phyloP scores from a whole-genome alignment of 805 yeast species.

The Phaffomyces thermotolerans region DNA sequence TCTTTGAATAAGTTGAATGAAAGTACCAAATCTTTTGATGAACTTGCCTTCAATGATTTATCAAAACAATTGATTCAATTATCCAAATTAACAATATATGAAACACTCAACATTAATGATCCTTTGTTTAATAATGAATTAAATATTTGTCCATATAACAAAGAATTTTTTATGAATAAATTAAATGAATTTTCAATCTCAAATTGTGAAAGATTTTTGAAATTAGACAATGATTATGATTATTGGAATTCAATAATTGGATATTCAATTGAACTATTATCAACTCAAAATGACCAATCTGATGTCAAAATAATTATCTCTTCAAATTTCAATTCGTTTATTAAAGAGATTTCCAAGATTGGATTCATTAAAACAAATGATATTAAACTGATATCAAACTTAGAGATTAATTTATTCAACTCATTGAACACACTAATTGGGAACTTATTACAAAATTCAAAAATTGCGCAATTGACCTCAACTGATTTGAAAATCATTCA shows the following conservation, averaged over 20 bases:
- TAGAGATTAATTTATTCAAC: constrained; percentile 42
- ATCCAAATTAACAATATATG: constrained; percentile 25
- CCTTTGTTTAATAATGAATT: constrained; percentile 21
- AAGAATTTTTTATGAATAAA: constrained; percentile 45
- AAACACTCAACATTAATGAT: constrained; percentile 11
- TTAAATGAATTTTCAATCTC: constrained; percentile 45
- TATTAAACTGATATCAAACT: constrained; percentile 9
- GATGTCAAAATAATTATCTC: constrained; percentile 25
- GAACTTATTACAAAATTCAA: constrained; percentile 29
- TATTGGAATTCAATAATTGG: constrained; percentile 44
- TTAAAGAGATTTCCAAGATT: constrained; percentile 26
- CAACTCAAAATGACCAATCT: constrained; percentile 38
- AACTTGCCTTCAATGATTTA: constrained; percentile 42
- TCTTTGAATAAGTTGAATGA: constrained; percentile 58
- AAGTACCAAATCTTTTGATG: constrained; percentile 49
- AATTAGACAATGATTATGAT: constrained; percentile 29
- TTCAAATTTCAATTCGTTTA: constrained; percentile 43
- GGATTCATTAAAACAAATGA: constrained; percentile 10
- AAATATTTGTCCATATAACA: constrained; percentile 44
- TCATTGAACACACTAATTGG: constrained; percentile 41
- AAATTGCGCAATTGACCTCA: constrained; percentile 30
- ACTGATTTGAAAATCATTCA: constrained; percentile 65
- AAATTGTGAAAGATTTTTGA: constrained; percentile 44
- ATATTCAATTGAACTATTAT: constrained; percentile 39
- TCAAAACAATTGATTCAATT: constrained; percentile 39